phyloP scores from a whole-genome alignment of 805 yeast genomes.

The Metschnikowia proteae region DNA sequence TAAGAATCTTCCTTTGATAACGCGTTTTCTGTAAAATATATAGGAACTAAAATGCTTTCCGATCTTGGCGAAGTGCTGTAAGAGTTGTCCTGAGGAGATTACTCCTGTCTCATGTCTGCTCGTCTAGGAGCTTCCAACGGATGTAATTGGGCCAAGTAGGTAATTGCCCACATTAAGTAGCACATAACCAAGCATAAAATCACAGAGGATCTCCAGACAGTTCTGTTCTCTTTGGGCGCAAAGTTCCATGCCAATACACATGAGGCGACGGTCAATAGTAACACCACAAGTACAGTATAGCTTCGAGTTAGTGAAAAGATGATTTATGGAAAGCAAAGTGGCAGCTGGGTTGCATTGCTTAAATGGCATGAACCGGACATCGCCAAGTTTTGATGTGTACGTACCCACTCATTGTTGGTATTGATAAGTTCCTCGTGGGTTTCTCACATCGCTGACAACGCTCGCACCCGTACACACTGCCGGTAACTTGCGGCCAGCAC shows the following conservation, averaged over 20 bases:
- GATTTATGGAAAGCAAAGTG: not conserved
- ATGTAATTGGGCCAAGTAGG: slow-evolving; percentile 82
- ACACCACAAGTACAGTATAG: slow-evolving; percentile 65
- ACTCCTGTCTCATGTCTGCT: slow-evolving; percentile 83
- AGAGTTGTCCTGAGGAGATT: not conserved
- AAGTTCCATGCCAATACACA: slow-evolving; percentile 74
- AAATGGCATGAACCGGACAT: not conserved
- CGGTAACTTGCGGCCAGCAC: not conserved
- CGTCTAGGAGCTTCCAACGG: slow-evolving; percentile 90
- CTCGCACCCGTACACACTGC: slow-evolving; percentile 8
- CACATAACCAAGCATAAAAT: slow-evolving; percentile 71
- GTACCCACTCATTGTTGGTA: slow-evolving; percentile 19
- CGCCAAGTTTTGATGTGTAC: slow-evolving; percentile 3
- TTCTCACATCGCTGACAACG: slow-evolving; percentile 6
- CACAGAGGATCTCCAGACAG: slow-evolving; percentile 45
- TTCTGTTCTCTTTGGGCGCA: slow-evolving; percentile 75
- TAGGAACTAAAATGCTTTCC: slow-evolving; percentile 3
- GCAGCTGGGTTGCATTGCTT: no score
- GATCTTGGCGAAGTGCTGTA: not conserved
- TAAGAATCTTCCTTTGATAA: not conserved
- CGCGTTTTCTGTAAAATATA: not conserved
- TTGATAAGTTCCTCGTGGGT: not conserved
- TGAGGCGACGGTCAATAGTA: slow-evolving; percentile 53
- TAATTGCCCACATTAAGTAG: slow-evolving; percentile 88
- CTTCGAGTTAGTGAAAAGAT: slow-evolving; percentile 30